Percentiles rank a stretch among this genome's conserved stretches.
Evolutionary conservation across 1,284 basidiomycete species (phyloP).

Genomic region (Ustilago hordei): DNA sequence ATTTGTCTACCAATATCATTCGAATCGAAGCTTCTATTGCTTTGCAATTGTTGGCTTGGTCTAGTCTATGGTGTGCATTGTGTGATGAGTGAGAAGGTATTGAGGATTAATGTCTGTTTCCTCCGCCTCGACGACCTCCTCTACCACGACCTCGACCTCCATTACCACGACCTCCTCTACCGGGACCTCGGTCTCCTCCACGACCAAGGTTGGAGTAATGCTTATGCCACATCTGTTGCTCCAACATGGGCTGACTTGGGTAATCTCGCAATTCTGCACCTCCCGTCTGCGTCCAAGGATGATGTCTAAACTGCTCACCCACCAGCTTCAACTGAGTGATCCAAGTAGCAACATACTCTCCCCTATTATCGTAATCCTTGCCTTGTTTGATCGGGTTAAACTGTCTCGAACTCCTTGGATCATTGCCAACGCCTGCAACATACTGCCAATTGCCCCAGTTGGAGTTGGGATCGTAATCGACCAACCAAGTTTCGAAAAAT

Average conservation of each 20-base stretch:
- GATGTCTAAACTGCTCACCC: constrained; percentile 30
- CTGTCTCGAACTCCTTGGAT: constrained; percentile 58
- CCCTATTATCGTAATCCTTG: constrained; percentile 57
- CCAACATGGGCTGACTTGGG: constrained; percentile 50
- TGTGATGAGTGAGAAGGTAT: neutral
- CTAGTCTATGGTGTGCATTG: neutral
- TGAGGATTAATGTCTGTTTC: neutral
- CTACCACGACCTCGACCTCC: constrained; percentile 70
- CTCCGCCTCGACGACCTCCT: constrained; percentile 71
- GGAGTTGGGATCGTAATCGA: constrained; percentile 58
- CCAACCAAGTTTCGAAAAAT: constrained; percentile 55
- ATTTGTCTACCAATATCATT: too few relatives aligned
- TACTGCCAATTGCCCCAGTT: constrained; percentile 65
- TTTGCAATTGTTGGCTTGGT: neutral
- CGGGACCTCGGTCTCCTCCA: constrained; percentile 18
- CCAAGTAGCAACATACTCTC: constrained; percentile 57
- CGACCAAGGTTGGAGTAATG: constrained; percentile 49
- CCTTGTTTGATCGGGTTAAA: constrained; percentile 66
- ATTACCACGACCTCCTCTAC: constrained; percentile 23
- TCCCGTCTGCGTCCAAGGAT: constrained; percentile 50
- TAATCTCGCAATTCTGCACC: constrained; percentile 26
- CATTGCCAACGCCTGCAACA: constrained; percentile 64
- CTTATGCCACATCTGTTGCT: constrained; percentile 58
- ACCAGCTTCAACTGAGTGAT: constrained; percentile 36
- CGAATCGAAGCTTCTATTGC: neutral